These are phyloP conservation scores for Arthrobotrys musiformis DNA, from an alignment of 2,329 filamentous ascomycete species.

Conservation along the genomic window DNA sequence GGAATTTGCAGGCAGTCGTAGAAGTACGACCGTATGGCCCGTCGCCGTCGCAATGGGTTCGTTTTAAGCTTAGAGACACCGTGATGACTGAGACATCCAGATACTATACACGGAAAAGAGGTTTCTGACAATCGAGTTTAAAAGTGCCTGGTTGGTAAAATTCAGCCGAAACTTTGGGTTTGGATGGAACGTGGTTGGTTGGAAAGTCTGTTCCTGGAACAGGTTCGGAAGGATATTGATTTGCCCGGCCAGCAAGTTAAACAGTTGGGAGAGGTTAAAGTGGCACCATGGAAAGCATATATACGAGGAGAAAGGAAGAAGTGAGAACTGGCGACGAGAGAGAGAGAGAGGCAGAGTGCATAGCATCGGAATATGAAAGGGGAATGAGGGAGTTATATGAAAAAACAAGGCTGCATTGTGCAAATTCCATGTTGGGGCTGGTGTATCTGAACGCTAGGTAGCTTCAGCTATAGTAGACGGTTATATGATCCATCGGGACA, in stretches of 20 bases:
- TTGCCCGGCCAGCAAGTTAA: slow-evolving; percentile 3
- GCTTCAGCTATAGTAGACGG: slow-evolving; percentile 30
- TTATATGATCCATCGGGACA: slow-evolving; percentile 39
- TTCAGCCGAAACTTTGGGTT: slow-evolving; percentile 37
- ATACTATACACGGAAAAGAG: slow-evolving; percentile 14
- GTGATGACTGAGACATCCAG: slow-evolving; percentile 52
- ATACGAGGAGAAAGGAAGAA: not conserved
- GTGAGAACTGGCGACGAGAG: not conserved
- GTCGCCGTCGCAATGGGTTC: slow-evolving; percentile 56
- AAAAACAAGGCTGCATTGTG: slow-evolving; percentile 44
- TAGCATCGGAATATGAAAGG: slow-evolving; percentile 30
- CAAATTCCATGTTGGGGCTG: slow-evolving; percentile 32
- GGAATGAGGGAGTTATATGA: slow-evolving; percentile 44
- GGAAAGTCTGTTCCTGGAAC: slow-evolving; percentile 28
- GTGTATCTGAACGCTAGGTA: slow-evolving; percentile 18
- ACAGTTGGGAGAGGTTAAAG: slow-evolving; percentile 7
- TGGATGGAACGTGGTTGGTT: slow-evolving; percentile 20
- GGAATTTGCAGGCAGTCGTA: slow-evolving; percentile 50
- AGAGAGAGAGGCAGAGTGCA: slow-evolving; percentile 25
- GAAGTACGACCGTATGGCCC: slow-evolving; percentile 50
- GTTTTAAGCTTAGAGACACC: slow-evolving; percentile 56
- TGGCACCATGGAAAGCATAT: slow-evolving; percentile 6
- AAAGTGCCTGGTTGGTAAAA: slow-evolving; percentile 5
- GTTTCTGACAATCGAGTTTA: not conserved
- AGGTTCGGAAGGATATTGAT: slow-evolving; percentile 11